A percentile compares a stretch with the other conserved stretches of the same genome.
Conservation (phyloP, 176 grass and related monocot species). For the Luzula sylvatica region DNA sequence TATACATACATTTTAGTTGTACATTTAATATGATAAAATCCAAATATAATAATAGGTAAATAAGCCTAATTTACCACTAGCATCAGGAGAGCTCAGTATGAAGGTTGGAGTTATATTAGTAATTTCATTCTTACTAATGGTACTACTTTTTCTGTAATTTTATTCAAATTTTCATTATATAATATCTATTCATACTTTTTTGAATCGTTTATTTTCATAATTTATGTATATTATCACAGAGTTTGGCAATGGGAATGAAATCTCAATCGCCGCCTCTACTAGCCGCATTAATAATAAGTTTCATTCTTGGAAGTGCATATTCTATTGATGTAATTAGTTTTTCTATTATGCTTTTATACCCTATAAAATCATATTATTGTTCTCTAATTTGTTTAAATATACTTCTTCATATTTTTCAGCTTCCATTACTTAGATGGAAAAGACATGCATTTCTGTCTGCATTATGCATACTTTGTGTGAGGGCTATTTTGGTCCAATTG, state of each 20-base stretch:
- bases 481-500: conserved; percentile 63
- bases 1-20: no score
- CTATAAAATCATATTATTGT: not conserved
- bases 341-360: not conserved
- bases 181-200: not conserved
- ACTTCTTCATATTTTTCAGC: conserved; percentile 27
- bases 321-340: conserved; percentile 56
- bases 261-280: conserved; percentile 47
- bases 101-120: conserved; percentile 38
- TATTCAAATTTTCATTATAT: not conserved
- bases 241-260: conserved; percentile 50
- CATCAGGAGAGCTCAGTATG: conserved; percentile 58
- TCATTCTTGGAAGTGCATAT: conserved; percentile 87
- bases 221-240: conserved; percentile 31
- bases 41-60: conserved; percentile 40
- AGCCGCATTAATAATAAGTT: conserved; percentile 47
- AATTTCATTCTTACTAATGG: conserved; percentile 35
- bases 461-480: conserved; percentile 62
- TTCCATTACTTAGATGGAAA: conserved; percentile 71
- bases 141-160: conserved; percentile 21
- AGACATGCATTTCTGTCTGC: conserved; percentile 57
- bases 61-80: conserved; percentile 67
- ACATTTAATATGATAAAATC: not conserved
- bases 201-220: not conserved
- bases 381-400: not conserved